Conservation (phyloP, 805 yeast species). For the Cyberlindnera samutprakarnensis region DNA sequence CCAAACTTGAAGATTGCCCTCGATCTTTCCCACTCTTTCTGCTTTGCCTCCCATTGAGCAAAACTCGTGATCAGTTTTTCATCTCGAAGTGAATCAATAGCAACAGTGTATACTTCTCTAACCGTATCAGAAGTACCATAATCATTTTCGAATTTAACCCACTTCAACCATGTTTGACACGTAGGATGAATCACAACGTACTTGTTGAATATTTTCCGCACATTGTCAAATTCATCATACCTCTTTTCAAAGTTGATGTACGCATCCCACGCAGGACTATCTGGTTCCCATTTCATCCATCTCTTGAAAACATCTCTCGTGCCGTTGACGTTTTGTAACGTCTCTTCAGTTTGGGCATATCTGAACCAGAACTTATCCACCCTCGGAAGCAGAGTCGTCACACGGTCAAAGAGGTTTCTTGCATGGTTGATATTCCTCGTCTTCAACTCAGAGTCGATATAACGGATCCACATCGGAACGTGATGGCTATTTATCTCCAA, state of each 20-base stretch:
- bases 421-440: conserved; percentile 79
- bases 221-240: conserved; percentile 50
- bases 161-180: conserved; percentile 58
- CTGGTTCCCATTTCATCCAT: conserved; percentile 81
- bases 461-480: conserved; percentile 81
- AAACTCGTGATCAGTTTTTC: conserved; percentile 39
- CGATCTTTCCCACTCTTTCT: conserved; percentile 56
- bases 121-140: conserved; percentile 39
- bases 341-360: conserved; percentile 77
- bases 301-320: conserved; percentile 62
- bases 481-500: conserved; percentile 66
- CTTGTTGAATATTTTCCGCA: conserved; percentile 48
- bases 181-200: conserved; percentile 47
- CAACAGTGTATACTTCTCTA: conserved; percentile 59
- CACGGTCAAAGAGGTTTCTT: conserved; percentile 74
- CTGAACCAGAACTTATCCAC: conserved; percentile 83
- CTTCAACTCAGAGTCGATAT: conserved; percentile 71
- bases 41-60: conserved; percentile 65
- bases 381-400: conserved; percentile 64
- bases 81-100: conserved; percentile 45
- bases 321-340: conserved; percentile 53
- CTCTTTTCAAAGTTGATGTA: conserved; percentile 68
- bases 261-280: conserved; percentile 60
- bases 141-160: conserved; percentile 66
- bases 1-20: conserved; percentile 49